Evolutionary conservation across 257 asterid genomes (phyloP), one percentile per base, ranked within the genome.

Genomic region (Leptodermis oblonga): DNA sequence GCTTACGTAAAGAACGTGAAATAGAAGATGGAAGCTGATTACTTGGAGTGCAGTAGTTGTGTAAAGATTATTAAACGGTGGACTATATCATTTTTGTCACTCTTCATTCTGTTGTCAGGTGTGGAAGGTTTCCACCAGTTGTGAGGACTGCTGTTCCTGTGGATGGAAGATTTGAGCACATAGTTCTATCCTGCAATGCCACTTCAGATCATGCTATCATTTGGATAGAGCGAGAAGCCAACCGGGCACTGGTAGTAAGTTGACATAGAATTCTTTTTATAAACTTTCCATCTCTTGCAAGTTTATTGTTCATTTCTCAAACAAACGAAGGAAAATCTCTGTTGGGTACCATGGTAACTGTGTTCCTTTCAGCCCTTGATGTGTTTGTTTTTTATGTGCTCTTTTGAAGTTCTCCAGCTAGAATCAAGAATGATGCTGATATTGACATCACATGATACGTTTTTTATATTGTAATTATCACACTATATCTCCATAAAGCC

Each of bases 101-200:
- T 69, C 26, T 39, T 68, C 30, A 17, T 56, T 34, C 69, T 13
- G n/a, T 49, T 65, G 59, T 69, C 66, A 88, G 96, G 72, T 91
- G 95, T 33, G 87, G 95, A 31, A 79, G 95, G 78, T 82, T 72
- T 41, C 96, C 96, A 12, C 98, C 96, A 14, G 86, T 83, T 41
- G 96, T 89, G 72, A 90, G 69, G 81, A 92, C 90, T 30, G 94
- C 96, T 4, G 95, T 92, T 55, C 98, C 96, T 0, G 96, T 92
- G 67, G 95, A 89, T 64, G 98, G 96, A 75, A 87, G 96, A 76
- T 92, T 92, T 55, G 98, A 92, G 88, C 96, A 89, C 58, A 87
- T 92, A 74, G 89, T 92, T 76, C 94, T 92, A 58, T 89, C 95
- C 37, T 89, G 95, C 67, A 89, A 92, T 49, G 92, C 98, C 61